Evolutionary conservation across 768 basidiomycete species (phyloP), one percentile per base, ranked within the genome.

Genomic region (Tephrocybe sp.): DNA sequence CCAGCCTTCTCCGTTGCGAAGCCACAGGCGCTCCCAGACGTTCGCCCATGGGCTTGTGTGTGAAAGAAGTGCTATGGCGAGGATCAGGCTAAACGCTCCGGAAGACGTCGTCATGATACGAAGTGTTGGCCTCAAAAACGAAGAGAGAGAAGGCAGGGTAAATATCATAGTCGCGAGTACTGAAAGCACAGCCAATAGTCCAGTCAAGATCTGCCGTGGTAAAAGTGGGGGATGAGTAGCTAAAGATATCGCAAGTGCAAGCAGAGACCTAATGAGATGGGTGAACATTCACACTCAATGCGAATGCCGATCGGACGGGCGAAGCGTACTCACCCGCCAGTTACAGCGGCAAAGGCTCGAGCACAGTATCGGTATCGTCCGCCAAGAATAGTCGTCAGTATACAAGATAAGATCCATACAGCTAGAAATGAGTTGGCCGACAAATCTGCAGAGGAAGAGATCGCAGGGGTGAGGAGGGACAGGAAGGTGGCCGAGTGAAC

Each of bases 401-500:
- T 53, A 18, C 71, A 73, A 0, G 79, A 76, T 11, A 86, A 54
- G 13, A 85, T 53, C 81, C 82, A 86, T 18, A 83, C 70, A 10
- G 80, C 75, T 11, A 84, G 57, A 60, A 87, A 87, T 5, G 80
- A 67, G 30, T 71, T 75, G 4, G 74, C 46, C 3, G 74, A 70
- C 15, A 83, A 66, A 1, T 73, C 57, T 2, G 72, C 48, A 27
- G 78, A 73, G 1, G 72, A 53, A 1, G 80, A 74, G 29, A 72
- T 69, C 29, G 73, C 73, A 2, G 82, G 80, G 15, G 86, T 71
- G 18, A 86, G 64, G 8, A 86, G 67, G 3, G 79, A 60, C 5
- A 87, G 71, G 54, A 85, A 80, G 0, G 85, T 85, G 9, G 80
- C 68, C 15, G 82, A 55, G 55, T 85, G 80, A 4, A 83, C 82